phyloP scores from a whole-genome alignment of 371 early-diverging fungal species.

The Syncephalastrum racemosum region DNA sequence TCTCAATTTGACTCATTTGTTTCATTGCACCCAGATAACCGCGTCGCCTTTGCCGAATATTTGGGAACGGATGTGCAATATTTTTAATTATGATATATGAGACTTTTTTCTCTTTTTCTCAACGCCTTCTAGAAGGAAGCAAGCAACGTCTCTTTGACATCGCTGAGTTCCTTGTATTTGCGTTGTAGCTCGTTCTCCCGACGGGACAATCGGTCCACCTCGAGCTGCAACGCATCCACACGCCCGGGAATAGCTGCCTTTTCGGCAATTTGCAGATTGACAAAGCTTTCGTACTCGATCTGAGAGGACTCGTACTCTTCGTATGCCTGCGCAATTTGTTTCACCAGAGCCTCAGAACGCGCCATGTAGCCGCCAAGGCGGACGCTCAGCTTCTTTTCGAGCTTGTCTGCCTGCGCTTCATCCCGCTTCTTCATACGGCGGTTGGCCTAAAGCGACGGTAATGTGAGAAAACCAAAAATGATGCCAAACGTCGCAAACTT shows the following conservation, averaged over 20 bases:
- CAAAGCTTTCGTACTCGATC: conserved; percentile 69
- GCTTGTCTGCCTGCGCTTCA: conserved; percentile 74
- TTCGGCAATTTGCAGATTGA: conserved; percentile 53
- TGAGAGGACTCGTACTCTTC: conserved; percentile 66
- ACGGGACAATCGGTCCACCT: conserved; percentile 59
- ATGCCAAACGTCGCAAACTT: conserved; percentile 1
- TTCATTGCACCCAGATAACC: too few species aligned
- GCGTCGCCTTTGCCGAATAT: too few species aligned
- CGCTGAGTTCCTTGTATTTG: conserved; percentile 65
- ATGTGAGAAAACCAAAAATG: background rate
- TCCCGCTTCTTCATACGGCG: conserved; percentile 79
- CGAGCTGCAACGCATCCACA: conserved; percentile 63
- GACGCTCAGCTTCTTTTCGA: conserved; percentile 83
- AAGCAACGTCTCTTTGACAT: conserved; percentile 30
- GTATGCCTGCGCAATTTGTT: conserved; percentile 59
- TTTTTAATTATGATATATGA: too few species aligned
- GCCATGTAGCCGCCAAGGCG: conserved; percentile 80
- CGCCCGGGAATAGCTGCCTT: conserved; percentile 68
- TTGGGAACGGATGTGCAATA: too few species aligned
- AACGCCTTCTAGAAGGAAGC: too few species aligned
- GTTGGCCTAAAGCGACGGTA: conserved; percentile 37
- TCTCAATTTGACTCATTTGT: too few species aligned
- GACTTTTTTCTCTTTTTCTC: too few species aligned
- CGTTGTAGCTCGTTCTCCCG: conserved; percentile 74
- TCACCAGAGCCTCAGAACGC: conserved; percentile 60